Base-by-base conservation (phyloP, 805 yeast species). In the Phaffomyces thermotolerans region DNA sequence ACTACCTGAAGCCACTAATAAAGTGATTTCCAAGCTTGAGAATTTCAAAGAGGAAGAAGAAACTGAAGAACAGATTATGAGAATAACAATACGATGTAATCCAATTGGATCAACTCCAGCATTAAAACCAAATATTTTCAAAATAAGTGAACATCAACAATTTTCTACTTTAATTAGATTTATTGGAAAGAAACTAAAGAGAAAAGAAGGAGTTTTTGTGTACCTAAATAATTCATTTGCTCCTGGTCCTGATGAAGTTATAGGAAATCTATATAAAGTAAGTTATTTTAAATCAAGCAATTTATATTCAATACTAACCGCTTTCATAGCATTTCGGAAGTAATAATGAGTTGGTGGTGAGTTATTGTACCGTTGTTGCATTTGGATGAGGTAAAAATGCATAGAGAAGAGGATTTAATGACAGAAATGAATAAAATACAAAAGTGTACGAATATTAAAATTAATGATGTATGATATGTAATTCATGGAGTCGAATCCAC, bases 21-120 rank as follows among this genome's bases (percentile, higher is more conserved):
- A 48, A 8, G 42, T 47, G 10, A 24, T 56, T 2, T 7, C 46
- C 2, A 48, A 49, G 37, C 40, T 53, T 4, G 47, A 33, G 38
- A 51, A 30, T 43, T 17, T 29, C 5, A 40, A 22, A n/a, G 37
- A 37, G 8, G 24, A 24, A 8, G 25, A 18, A 5, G 38, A 34
- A n/a, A 14, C 34, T 10, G 42, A 34, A 8, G 30, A 33, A 6
- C 33, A 40, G n/a, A 30, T 34, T 15, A 13, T 36, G 3, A 57
- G 54, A 36, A 51, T 78, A 14, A 68, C 75, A 1, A 62, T 79
- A 8, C 59, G 85, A 31, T 76, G 81, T 52, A 76, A 72, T 47
- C 73, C 86, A 2, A 75, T 81, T 30, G 86, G 86, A 0, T 72
- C 83, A 0, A 68, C 78, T 0, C 72, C 74, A 1, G 63, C 65